These are phyloP conservation scores for Amborella trichopoda DNA, from an alignment of 164 flowering plant genomes.

Conservation along the genomic window DNA sequence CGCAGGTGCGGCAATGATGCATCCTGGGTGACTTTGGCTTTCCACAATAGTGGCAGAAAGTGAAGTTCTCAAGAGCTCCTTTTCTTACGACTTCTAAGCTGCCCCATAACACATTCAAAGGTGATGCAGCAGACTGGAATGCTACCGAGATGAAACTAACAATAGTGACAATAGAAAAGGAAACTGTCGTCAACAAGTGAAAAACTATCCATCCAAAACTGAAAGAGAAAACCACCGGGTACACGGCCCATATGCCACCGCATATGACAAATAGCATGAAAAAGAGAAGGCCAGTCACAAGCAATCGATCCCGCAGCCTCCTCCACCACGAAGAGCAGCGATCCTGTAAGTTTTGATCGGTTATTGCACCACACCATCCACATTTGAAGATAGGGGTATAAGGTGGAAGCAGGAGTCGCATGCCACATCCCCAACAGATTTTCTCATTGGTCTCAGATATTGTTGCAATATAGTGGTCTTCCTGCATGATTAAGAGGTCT, in stretches of 20 bases:
- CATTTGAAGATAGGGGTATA: conserved; percentile 65
- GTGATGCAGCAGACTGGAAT: conserved; percentile 57
- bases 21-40: conserved; percentile 84
- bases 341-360: conserved; percentile 30
- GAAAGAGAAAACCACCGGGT: conserved; percentile 65
- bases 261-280: conserved; percentile 76
- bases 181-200: conserved; percentile 30
- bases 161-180: conserved; percentile 49
- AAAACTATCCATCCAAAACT: conserved; percentile 38
- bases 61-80: conserved; percentile 64
- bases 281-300: conserved; percentile 36
- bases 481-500: conserved; percentile 22
- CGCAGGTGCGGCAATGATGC: conserved; percentile 92
- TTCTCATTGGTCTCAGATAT: conserved; percentile 35
- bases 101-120: conserved; percentile 62
- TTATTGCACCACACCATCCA: conserved; percentile 99
- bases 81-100: conserved; percentile 66
- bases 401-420: conserved; percentile 64
- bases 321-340: conserved; percentile 38
- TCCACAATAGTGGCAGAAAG: conserved; percentile 63
- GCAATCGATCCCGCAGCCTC: conserved; percentile 64
- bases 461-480: conserved; percentile 24
- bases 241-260: conserved; percentile 90
- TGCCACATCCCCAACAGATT: conserved; percentile 94
- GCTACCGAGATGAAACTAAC: conserved; percentile 58